Evolutionary conservation across 208 protist species (phyloP).

Genomic region (Leishmania braziliensis): DNA sequence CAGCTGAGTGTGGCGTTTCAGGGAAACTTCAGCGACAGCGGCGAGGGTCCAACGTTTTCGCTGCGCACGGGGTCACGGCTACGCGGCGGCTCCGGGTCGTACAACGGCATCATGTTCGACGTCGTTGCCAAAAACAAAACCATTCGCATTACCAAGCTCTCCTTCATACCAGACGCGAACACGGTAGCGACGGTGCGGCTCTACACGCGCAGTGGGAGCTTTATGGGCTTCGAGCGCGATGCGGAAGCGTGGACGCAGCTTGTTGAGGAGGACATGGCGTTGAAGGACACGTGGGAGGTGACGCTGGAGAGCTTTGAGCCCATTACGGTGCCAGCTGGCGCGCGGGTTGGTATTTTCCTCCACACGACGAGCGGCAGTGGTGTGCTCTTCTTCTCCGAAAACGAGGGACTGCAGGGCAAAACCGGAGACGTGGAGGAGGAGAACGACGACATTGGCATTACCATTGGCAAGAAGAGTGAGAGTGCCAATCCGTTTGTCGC

Average conservation of each 20-base stretch:
- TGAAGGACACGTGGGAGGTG: conserved; percentile 60
- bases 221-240: conserved; percentile 70
- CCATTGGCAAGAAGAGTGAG: conserved; percentile 85
- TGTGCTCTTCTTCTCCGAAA: conserved; percentile 83
- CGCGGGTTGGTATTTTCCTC: conserved; percentile 71
- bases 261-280: conserved; percentile 49
- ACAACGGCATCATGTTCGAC: conserved; percentile 93
- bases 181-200: conserved; percentile 61
- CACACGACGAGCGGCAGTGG: conserved; percentile 85
- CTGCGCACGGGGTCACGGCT: conserved; percentile 60
- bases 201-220: conserved; percentile 73
- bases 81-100: conserved; percentile 69
- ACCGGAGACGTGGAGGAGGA: conserved; percentile 77
- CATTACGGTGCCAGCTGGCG: conserved; percentile 69
- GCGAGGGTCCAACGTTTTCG: conserved; percentile 54
- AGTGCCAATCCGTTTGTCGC: conserved; percentile 62
- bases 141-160: conserved; percentile 69
- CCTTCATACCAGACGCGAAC: conserved; percentile 84
- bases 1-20: conserved; percentile 58
- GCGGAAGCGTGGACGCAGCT: conserved; percentile 59
- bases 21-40: conserved; percentile 40
- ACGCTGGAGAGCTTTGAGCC: conserved; percentile 70
- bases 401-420: conserved; percentile 70
- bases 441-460: conserved; percentile 88
- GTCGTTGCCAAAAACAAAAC: conserved; percentile 74